Base-by-base conservation (phyloP, 2,329 filamentous ascomycete genomes). In the Chaetomium globosum region DNA sequence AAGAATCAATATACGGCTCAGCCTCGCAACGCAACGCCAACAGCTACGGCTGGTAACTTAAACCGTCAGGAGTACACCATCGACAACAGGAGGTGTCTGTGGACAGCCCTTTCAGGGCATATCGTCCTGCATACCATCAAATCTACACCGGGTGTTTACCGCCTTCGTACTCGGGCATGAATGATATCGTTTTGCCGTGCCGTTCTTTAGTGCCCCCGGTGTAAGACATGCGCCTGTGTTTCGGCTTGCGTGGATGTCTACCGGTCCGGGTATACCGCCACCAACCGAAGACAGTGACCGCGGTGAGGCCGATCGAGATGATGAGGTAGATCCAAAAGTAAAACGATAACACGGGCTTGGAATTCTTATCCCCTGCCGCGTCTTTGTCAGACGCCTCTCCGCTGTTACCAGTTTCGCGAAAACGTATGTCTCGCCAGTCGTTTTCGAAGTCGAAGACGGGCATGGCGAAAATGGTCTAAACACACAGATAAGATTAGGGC, bases 401-500 rank as follows among this genome's bases (percentile, higher is more conserved):
- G 1, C 28, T 23, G 23, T 30, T 30, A 13, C 23, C 23, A 3
- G 26, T 23, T 1, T 21, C n/a, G 13, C 13, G 21, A 19, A 54
- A 54, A 13, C 6, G 7, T 16, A 33, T 33, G 9, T 54, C 52
- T 31, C 28, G 12, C 54, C 54, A 57, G 6, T 43, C 13, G 54
- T 57, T 57, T 6, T 26, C 54, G 8, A 57, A 57, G 16, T 57
- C 23, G 54, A 57, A 57, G 7, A 28, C 54, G 1, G 33, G 54
- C 3, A 57, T 30, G 10, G 54, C 33, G 10, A 57, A 57, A 21
- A 57, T 57, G 2, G 54, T 57, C 54, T 57, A 26, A n/a, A 3
- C 4, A n/a, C 19, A n/a, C n/a, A 8, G 16, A 10, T 1, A 12
- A 10, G 10, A n/a, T 23, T 7, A 33, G 53, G 26, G 4, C 7